These are phyloP conservation scores for Calonectria montana DNA, from an alignment of 2,329 filamentous ascomycete genomes.

Conservation along the genomic window DNA sequence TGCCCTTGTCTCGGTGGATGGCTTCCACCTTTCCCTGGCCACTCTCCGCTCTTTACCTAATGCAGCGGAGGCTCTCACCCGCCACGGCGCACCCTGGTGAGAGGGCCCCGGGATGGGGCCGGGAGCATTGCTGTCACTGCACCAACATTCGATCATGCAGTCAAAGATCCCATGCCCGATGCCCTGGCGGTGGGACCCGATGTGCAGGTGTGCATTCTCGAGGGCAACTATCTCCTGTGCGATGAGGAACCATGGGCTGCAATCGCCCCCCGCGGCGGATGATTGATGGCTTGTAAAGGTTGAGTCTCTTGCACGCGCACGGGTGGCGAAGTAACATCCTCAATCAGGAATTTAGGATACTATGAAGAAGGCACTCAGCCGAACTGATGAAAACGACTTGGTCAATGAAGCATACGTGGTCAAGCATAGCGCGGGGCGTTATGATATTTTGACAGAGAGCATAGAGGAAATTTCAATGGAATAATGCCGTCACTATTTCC, in stretches of 20 bases:
- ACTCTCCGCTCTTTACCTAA: constrained; percentile 44
- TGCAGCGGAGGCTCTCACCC: constrained; percentile 43
- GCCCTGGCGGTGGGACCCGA: constrained; percentile 70
- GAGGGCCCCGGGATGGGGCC: constrained; percentile 23
- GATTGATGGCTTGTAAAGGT: constrained; percentile 55
- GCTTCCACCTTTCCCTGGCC: constrained; percentile 44
- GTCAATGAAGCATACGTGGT: constrained; percentile 84
- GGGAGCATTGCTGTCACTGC: constrained; percentile 55
- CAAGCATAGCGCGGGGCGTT: constrained; percentile 37
- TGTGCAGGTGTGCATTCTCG: constrained; percentile 74
- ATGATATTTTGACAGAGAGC: constrained; percentile 43
- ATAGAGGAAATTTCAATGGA: constrained; percentile 31
- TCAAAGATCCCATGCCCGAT: constrained; percentile 76
- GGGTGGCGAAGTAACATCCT: constrained; percentile 54
- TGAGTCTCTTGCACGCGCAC: constrained; percentile 48
- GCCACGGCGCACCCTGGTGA: constrained; percentile 45
- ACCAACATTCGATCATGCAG: constrained; percentile 79
- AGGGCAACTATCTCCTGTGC: constrained; percentile 70
- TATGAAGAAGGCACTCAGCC: constrained; percentile 72
- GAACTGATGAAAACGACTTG: constrained; percentile 84
- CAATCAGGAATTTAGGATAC: constrained; percentile 58
- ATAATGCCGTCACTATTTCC: neutral
- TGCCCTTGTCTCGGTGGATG: constrained; percentile 43
- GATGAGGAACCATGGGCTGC: constrained; percentile 47
- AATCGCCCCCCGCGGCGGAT: constrained; percentile 49